Evolutionary conservation across 2,329 filamentous ascomycete species (phyloP).

Genomic region (Trichophyton benhamiae): DNA sequence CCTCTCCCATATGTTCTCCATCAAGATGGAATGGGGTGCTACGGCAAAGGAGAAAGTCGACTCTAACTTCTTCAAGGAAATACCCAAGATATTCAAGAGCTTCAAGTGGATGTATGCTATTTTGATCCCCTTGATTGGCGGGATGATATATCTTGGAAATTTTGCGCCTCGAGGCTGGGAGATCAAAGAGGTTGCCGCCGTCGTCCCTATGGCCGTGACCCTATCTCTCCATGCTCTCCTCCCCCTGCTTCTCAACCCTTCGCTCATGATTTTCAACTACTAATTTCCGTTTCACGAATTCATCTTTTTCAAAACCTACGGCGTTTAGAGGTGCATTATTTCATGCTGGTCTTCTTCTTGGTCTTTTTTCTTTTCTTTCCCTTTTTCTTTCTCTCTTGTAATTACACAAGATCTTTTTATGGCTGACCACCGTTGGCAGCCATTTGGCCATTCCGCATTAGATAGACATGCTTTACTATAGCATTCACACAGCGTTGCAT

Average conservation of each 20-base stretch:
- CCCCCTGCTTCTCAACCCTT: conserved; percentile 15
- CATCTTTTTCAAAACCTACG: background rate
- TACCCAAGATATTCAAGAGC: conserved; percentile 63
- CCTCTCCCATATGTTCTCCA: conserved; percentile 69
- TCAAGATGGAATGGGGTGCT: conserved; percentile 76
- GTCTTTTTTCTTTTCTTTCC: background rate
- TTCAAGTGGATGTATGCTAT: conserved; percentile 58
- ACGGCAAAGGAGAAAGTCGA: conserved; percentile 65
- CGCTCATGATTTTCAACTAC: conserved; percentile 18
- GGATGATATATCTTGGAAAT: conserved; percentile 20
- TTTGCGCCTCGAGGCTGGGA: conserved; percentile 28
- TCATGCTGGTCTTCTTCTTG: background rate
- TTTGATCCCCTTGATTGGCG: conserved; percentile 15
- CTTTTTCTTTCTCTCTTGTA: background rate
- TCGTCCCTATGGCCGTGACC: conserved; percentile 15
- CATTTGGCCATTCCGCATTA: background rate
- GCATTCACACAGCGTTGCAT: background rate
- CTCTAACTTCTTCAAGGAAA: conserved; percentile 74
- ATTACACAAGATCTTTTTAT: too few species aligned
- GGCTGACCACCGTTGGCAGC: background rate
- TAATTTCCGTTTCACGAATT: background rate
- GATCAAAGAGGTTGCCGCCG: conserved; percentile 23
- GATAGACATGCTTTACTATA: background rate
- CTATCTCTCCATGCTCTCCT: conserved; percentile 15
- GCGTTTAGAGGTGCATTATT: background rate